These are phyloP conservation scores for Coelastrella sp. DNA, from an alignment of 139 green algal species.

Conservation along the genomic window DNA sequence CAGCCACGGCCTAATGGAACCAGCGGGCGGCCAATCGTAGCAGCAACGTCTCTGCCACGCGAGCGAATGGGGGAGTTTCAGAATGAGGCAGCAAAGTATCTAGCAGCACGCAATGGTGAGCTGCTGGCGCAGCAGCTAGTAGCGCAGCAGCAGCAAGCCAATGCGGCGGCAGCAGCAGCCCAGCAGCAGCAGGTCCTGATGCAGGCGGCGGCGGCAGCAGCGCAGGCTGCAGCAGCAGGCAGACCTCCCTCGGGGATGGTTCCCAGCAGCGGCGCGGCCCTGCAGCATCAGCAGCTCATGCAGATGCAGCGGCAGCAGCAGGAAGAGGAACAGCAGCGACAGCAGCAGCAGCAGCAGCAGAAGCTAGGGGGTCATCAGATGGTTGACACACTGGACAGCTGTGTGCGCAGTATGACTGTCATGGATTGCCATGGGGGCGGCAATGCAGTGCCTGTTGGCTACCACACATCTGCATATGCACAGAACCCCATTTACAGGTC, in stretches of 20 bases:
- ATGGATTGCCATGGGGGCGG: slow-evolving; percentile 39
- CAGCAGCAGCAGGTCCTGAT: slow-evolving; percentile 38
- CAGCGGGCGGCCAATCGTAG: slow-evolving; percentile 40
- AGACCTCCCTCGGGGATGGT: slow-evolving; percentile 17
- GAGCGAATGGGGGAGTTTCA: slow-evolving; percentile 48
- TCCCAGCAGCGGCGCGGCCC: background rate
- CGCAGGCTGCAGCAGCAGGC: slow-evolving; percentile 30
- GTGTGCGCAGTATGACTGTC: slow-evolving; percentile 46
- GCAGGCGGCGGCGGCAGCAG: slow-evolving; percentile 36
- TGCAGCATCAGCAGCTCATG: slow-evolving; percentile 28
- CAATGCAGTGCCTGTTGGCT: slow-evolving; percentile 1
- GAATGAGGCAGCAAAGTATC: slow-evolving; percentile 47
- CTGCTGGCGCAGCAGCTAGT: slow-evolving; percentile 26
- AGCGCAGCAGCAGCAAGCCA: slow-evolving; percentile 47
- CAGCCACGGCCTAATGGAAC: slow-evolving; percentile 10
- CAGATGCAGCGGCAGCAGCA: slow-evolving; percentile 46
- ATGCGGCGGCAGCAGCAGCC: background rate
- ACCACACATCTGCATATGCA: slow-evolving; percentile 4
- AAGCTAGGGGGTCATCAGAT: slow-evolving; percentile 25
- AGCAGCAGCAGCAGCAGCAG: slow-evolving; percentile 39
- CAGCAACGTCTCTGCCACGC: slow-evolving; percentile 44
- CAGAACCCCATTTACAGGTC: slow-evolving; percentile 40
- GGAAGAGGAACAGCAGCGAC: slow-evolving; percentile 20
- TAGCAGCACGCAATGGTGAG: slow-evolving; percentile 17
- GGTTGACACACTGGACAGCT: slow-evolving; percentile 41